Evolutionary conservation across 768 basidiomycete species (phyloP).

Genomic region (Mycena leptocephala): DNA sequence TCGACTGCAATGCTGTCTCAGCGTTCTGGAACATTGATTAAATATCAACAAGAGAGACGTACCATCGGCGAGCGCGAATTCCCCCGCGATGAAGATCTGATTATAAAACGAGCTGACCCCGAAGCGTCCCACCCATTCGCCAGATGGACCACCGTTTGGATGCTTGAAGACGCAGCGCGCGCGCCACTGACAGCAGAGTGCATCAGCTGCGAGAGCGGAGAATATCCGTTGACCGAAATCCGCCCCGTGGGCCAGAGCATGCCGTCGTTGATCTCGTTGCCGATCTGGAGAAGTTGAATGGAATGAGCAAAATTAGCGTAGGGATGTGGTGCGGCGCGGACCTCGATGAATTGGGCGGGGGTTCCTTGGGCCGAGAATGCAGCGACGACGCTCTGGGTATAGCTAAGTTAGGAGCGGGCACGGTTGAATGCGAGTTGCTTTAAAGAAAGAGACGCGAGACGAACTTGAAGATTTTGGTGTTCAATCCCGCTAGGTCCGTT

Average conservation of each 20-base stretch:
- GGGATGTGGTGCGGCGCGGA: background rate
- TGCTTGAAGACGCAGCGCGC: conserved; percentile 61
- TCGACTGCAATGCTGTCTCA: conserved; percentile 53
- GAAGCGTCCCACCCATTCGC: conserved; percentile 74
- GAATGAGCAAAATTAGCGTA: background rate
- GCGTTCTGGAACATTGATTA: background rate
- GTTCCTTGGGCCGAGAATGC: conserved; percentile 69
- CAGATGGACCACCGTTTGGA: conserved; percentile 71
- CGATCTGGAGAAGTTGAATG: conserved; percentile 51
- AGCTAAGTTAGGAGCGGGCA: conserved; percentile 49
- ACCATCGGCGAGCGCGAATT: conserved; percentile 60
- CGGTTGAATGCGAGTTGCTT: background rate
- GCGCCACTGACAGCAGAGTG: conserved; percentile 74
- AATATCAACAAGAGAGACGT: background rate
- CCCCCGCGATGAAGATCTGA: conserved; percentile 68
- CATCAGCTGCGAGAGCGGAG: conserved; percentile 70
- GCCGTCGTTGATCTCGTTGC: conserved; percentile 79
- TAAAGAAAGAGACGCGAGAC: conserved; percentile 23
- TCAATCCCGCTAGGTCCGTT: conserved; percentile 61
- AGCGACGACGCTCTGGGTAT: conserved; percentile 68
- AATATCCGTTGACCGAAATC: conserved; percentile 68
- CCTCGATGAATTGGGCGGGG: conserved; percentile 65
- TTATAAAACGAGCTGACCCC: conserved; percentile 66
- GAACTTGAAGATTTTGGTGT: conserved; percentile 71
- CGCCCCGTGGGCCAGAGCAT: conserved; percentile 74